These are phyloP conservation scores for Cetraspora pellucida DNA, from an alignment of 192 early-diverging fungal genomes.

Conservation along the genomic window DNA sequence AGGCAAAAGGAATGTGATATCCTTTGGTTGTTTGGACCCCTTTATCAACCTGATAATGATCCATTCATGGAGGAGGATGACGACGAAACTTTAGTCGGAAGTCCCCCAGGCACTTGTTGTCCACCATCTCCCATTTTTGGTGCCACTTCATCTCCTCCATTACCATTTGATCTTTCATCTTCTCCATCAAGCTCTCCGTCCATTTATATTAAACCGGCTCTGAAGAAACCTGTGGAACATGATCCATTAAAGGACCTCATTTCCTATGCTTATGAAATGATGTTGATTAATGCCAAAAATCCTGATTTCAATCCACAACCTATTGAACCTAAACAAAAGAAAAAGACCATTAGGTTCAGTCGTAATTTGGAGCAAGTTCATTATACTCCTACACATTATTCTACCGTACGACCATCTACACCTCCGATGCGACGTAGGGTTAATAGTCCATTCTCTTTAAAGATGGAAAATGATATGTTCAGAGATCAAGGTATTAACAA, in stretches of 20 bases:
- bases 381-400: conserved; percentile 32
- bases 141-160: background rate
- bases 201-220: conserved; percentile 20
- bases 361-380: conserved; percentile 32
- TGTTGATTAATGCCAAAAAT: background rate
- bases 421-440: background rate
- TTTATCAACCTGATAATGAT: conserved; percentile 31
- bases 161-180: background rate
- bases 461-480: background rate
- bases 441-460: background rate
- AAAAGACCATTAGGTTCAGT: conserved; percentile 29
- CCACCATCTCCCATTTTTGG: background rate
- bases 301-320: background rate
- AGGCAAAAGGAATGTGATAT: conserved; percentile 36
- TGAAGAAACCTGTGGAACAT: conserved; percentile 30
- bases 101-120: conserved; percentile 16
- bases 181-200: background rate
- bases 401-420: background rate
- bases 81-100: conserved; percentile 17
- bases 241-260: conserved; percentile 26
- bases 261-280: conserved; percentile 3
- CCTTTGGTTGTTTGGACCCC: conserved; percentile 31
- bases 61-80: conserved; percentile 32
- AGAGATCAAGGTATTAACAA: background rate
- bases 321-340: conserved; percentile 16